Conservation (phyloP, 257 asterid genomes). For the Solanum gandarillasii region DNA sequence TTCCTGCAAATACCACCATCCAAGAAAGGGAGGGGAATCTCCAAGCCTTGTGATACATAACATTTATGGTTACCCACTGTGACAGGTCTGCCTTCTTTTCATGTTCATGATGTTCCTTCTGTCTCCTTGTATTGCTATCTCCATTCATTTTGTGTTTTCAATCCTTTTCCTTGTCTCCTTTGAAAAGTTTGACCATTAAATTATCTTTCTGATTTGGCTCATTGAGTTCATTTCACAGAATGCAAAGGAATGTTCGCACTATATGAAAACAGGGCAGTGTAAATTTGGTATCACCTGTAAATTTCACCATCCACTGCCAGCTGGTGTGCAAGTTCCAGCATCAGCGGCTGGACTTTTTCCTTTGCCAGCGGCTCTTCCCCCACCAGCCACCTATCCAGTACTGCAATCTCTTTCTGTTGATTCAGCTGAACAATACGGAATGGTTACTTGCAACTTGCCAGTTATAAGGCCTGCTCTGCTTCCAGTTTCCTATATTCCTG, state of each 20-base stretch:
- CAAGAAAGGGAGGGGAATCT: slow-evolving; percentile 51
- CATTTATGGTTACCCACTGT: slow-evolving; percentile 7
- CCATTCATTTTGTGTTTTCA: not conserved
- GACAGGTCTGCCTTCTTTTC: slow-evolving; percentile 8
- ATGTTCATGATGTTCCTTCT: not conserved
- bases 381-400: slow-evolving; percentile 5
- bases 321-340: slow-evolving; percentile 23
- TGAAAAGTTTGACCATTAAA: not conserved
- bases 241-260: slow-evolving; percentile 62
- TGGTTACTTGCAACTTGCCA: slow-evolving; percentile 53
- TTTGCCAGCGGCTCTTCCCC: slow-evolving; percentile 7
- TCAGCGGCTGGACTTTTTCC: slow-evolving; percentile 23
- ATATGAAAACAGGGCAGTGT: slow-evolving; percentile 59
- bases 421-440: slow-evolving; percentile 54
- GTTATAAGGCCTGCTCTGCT: slow-evolving; percentile 44
- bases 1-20: slow-evolving; percentile 82
- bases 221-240: slow-evolving; percentile 38
- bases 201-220: slow-evolving; percentile 7
- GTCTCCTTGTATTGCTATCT: not conserved
- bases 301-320: slow-evolving; percentile 72
- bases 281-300: slow-evolving; percentile 67
- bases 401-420: slow-evolving; percentile 35
- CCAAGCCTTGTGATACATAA: slow-evolving; percentile 27
- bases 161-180: not conserved
- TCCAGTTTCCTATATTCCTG: slow-evolving; percentile 47